Conservation (phyloP, 306 rosid genomes). For the Pterocarpus macrocarpus region DNA sequence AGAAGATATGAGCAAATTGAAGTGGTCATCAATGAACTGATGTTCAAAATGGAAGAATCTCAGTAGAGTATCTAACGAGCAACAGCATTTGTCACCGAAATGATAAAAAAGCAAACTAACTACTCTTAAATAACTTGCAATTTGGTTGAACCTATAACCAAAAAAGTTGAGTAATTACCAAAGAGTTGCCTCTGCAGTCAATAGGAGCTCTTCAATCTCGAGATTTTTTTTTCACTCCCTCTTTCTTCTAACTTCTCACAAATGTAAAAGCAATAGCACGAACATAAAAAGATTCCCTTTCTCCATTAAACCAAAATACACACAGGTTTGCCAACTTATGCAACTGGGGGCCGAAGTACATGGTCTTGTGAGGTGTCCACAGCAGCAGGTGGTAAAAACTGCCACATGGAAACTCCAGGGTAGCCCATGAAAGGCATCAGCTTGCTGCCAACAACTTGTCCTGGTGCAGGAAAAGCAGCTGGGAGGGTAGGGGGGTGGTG, state of each 20-base stretch:
- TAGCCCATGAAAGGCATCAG: conserved; percentile 75
- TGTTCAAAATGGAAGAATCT: conserved; percentile 18
- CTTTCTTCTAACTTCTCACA: background rate
- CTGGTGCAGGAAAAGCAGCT: conserved; percentile 59
- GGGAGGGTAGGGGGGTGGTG: conserved; percentile 64
- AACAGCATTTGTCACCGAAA: background rate
- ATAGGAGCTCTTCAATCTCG: conserved; percentile 28
- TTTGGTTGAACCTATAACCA: conserved; percentile 9
- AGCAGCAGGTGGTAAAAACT: conserved; percentile 78
- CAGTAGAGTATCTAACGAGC: conserved; percentile 14
- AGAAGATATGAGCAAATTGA: background rate
- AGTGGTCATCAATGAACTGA: conserved; percentile 12
- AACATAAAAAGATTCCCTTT: conserved; percentile 1
- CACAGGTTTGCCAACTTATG: conserved; percentile 50
- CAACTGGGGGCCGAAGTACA: conserved; percentile 85
- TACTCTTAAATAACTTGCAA: background rate
- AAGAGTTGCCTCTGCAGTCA: conserved; percentile 24
- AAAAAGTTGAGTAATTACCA: background rate
- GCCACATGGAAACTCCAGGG: conserved; percentile 91
- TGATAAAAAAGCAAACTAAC: background rate
- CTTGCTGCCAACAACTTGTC: conserved; percentile 72
- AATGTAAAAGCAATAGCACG: conserved; percentile 14
- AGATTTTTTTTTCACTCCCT: background rate
- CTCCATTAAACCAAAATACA: conserved; percentile 15
- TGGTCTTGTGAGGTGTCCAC: conserved; percentile 92